Evolutionary conservation across 1,139 yeast genomes (phyloP), one percentile per base, ranked within the genome.

Genomic region (Sugiyamaella novakii): DNA sequence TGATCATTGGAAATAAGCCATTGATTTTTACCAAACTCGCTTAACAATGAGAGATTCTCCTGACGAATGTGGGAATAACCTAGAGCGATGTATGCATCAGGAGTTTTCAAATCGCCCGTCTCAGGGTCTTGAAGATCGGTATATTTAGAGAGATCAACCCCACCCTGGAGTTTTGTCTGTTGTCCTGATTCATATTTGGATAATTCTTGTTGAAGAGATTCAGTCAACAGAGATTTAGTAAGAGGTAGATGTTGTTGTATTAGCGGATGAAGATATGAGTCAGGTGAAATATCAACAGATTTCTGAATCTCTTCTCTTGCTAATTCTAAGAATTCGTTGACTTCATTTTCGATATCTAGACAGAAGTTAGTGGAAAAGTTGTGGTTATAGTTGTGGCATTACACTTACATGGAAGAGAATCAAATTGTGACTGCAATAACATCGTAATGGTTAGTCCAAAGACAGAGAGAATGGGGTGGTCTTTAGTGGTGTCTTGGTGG

Each of bases 1-100:
- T 51, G 52, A 48, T 65, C 69, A 47, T 66, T 66, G 3, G 61
- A 63, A 1, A 63, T 58, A 10, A 66, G 58, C 70, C 70, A 66
- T 46, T 64, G 68, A 50, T 66, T 65, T 47, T 61, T 58, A 25
- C 70, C 70, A 39, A 57, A 58, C 38, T 61, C 57, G 1, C 54
- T 52, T 38, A 63, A 47, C 21, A 65, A 52, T 7, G 57, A 53
- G 19, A 66, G 54, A 34, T 63, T 61, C 36, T 66, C 70, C 40
- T 52, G 54, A 8, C 69, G 57, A 11, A 54, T 52, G 38, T 54
- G 52, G 1, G 67, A 55, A 52, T 66, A 62, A 5, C 51, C 62
- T 22, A 66, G 54, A n/a, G 67, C 65, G 8, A 57, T 52, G 35
- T 59, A 58, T 3, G 63, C 68, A 18, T 52, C 54, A 11, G 51